Base-by-base conservation (phyloP, 768 basidiomycete species). In the Suillus luteus region DNA sequence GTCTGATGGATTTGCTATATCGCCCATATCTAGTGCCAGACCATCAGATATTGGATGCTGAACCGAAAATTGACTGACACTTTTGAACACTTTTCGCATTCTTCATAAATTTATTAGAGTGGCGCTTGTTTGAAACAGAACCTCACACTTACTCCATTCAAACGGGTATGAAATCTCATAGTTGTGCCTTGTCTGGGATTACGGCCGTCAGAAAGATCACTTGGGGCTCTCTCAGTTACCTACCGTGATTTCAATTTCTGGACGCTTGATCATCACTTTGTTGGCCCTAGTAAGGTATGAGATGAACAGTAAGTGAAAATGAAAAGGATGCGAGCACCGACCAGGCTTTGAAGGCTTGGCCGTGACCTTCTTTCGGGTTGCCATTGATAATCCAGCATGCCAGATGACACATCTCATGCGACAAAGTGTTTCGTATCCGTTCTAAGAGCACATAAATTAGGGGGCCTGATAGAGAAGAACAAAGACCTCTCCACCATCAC, bases 371-470 rank as follows among this genome's bases (percentile, higher is more conserved):
- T 63, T 85, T 85, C 5, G 87, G 83, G 11, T 86, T 81, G 19
- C 82, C 78, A 71, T 90, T 85, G 62, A 96, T 91, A 27, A 92
- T 78, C 93, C 93, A 96, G 62, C 85, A 85, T 2, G 94, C 94
- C 40, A 96, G 75, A 77, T 95, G 94, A 69, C 93, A 95, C 93
- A 95, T 94, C 73, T 96, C 94, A 68, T 96, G 94, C 37, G 91
- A 87, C 14, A 96, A 77, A 1, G 93, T 95, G 69, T 90, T 88
- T 41, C 89, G 81, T 57, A 95, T 89, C 44, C 92, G 85, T 61
- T 92, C 93, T 95, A 63, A 15, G 41, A 9, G 14, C 1, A 38
- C 62, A n/a, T 2, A 44, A 37, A 35, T 59, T 31, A 27, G 51
- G 17, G 17, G 48, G 10, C 33, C 44, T 55, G 31, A 9, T 11